These are phyloP conservation scores for Metarhizium brunneum DNA, from an alignment of 2,329 filamentous ascomycete species.

Conservation along the genomic window DNA sequence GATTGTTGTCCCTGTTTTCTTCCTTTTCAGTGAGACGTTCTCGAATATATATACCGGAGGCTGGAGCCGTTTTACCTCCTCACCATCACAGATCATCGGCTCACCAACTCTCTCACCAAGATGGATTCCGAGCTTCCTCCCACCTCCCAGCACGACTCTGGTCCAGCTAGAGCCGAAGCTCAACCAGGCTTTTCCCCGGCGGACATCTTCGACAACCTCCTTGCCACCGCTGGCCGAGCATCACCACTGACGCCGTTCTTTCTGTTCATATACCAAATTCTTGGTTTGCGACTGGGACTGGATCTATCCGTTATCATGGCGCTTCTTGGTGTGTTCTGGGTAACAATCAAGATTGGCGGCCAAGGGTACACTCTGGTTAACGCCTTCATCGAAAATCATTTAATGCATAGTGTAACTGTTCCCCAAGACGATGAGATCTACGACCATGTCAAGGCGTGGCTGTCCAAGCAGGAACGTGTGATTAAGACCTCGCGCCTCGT, in stretches of 20 bases:
- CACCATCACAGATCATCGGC: background rate
- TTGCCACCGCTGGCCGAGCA: slow-evolving; percentile 33
- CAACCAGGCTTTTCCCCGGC: slow-evolving; percentile 12
- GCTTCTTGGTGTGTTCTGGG: slow-evolving; percentile 37
- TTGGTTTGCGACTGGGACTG: slow-evolving; percentile 35
- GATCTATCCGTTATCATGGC: slow-evolving; percentile 40
- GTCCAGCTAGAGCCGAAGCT: background rate
- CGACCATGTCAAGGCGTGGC: slow-evolving; percentile 47
- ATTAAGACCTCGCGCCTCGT: slow-evolving; percentile 41
- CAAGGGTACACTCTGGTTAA: slow-evolving; percentile 26
- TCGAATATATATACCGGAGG: no score
- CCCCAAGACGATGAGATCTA: slow-evolving; percentile 49
- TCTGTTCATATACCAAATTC: slow-evolving; percentile 34
- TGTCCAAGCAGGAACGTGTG: slow-evolving; percentile 42
- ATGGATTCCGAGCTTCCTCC: slow-evolving; percentile 17
- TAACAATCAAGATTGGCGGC: slow-evolving; percentile 25
- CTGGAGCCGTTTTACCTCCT: no score
- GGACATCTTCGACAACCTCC: slow-evolving; percentile 33
- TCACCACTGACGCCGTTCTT: slow-evolving; percentile 33
- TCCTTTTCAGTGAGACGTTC: no score
- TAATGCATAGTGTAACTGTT: slow-evolving; percentile 44
- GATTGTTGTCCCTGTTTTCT: no score
- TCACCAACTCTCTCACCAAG: slow-evolving; percentile 18
- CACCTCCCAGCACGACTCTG: slow-evolving; percentile 13
- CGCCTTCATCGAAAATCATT: slow-evolving; percentile 30